Evolutionary conservation across 2,329 filamentous ascomycete species (phyloP).

Genomic region (Sclerotinia trifoliorum): DNA sequence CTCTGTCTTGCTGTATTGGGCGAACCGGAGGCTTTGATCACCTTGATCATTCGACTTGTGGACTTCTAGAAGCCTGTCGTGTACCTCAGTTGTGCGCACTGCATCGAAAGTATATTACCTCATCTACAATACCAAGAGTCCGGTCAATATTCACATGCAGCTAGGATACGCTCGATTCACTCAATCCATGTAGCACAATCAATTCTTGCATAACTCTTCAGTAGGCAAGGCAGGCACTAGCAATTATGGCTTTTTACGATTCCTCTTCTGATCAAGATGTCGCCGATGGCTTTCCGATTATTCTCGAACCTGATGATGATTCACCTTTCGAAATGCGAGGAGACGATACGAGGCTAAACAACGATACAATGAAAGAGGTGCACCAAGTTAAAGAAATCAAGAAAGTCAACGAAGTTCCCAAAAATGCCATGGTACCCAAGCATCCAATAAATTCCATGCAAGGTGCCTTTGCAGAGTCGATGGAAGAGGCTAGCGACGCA

Average conservation of each 20-base stretch:
- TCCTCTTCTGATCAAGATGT: constrained; percentile 26
- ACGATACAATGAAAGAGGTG: constrained; percentile 35
- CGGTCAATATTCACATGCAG: constrained; percentile 22
- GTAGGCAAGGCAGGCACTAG: constrained; percentile 1
- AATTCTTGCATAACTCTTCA: constrained; percentile 23
- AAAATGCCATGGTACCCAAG: constrained; percentile 41
- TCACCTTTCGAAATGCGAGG: constrained; percentile 19
- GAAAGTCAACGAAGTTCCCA: neutral
- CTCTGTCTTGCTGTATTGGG: neutral
- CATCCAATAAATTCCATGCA: constrained; percentile 79
- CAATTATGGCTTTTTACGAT: constrained; percentile 29
- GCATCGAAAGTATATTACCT: constrained; percentile 18
- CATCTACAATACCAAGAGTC: constrained; percentile 10
- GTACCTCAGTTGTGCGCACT: constrained; percentile 11
- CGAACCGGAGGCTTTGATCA: neutral
- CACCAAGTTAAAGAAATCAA: constrained; percentile 21
- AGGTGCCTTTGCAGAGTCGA: constrained; percentile 77
- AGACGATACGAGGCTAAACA: constrained; percentile 24
- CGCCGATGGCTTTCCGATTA: constrained; percentile 27
- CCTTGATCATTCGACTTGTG: neutral
- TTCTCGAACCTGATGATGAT: constrained; percentile 29
- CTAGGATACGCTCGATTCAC: constrained; percentile 3
- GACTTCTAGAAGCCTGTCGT: constrained; percentile 7
- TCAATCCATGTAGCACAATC: constrained; percentile 21
- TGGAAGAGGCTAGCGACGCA: constrained; percentile 65